Evolutionary conservation across 1,284 basidiomycete genomes (phyloP), one percentile per base, ranked within the genome.

Genomic region (Peniophora sp.): DNA sequence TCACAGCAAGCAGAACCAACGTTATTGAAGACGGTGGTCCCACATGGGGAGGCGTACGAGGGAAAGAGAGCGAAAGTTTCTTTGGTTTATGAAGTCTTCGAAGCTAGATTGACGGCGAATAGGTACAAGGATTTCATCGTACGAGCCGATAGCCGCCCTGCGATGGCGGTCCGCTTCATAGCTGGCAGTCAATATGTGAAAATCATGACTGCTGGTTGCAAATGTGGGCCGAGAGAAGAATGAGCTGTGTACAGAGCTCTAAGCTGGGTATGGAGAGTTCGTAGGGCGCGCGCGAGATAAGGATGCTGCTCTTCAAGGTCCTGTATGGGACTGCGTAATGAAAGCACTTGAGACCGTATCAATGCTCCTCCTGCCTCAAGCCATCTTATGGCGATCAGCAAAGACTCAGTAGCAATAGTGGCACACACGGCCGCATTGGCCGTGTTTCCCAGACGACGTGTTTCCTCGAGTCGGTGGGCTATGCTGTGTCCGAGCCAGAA

Each of bases 1-100:
- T 68, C 67, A 48, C 63, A 61, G 6, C 59, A 55, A 12, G 50
- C 47, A 9, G 49, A 38, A 45, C 55, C 50, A n/a, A 55, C 57
- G 51, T 65, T 68, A 19, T 69, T 49, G 23, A 68, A 48, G 25
- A 69, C 60, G 17, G 69, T 54, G 3, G 64, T 62, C 2, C 68
- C 66, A 25, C 57, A 5, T 5, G 12, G 27, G 12, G 27, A 12
- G 6, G 27, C 12, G 19, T 20, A 20, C 47, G 35, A 14, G 64
- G 58, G 32, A 27, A 45, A 52, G 5, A 62, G 56, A 14, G 50
- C 46, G 47, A 50, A 36, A 55, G 56, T 22, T 45, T 49, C 17
- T 38, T 54, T 19, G 61, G 46, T 46, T 52, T 22, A 62, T 55
- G 50, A 64, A 60, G 9, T 55, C 48, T 32, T 58, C 55, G 17